A percentile compares a stretch with the other conserved stretches of the same genome.
Evolutionary conservation across 2,329 filamentous ascomycete species (phyloP).

Genomic region (Colletotrichum sp.): DNA sequence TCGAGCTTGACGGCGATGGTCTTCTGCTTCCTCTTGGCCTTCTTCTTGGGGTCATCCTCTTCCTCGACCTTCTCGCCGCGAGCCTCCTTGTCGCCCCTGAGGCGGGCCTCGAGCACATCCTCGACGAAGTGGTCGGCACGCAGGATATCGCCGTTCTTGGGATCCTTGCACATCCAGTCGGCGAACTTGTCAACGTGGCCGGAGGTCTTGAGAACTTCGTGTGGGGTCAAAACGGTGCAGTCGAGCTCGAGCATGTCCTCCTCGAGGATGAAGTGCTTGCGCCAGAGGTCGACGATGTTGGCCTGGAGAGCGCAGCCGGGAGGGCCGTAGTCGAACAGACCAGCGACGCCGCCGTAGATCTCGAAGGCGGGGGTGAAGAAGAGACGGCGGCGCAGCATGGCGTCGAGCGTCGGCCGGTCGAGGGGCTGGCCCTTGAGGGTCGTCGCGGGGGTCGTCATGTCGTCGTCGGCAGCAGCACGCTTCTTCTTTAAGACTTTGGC

Average conservation of each 20-base stretch:
- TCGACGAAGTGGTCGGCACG: constrained; percentile 96
- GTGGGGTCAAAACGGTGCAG: constrained; percentile 91
- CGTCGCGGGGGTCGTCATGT: constrained; percentile 63
- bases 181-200: constrained; percentile 98
- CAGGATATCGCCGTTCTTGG: constrained; percentile 96
- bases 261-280: constrained; percentile 91
- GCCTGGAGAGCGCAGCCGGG: constrained; percentile 86
- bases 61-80: constrained; percentile 82
- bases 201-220: constrained; percentile 92
- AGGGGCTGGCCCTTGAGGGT: constrained; percentile 91
- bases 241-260: constrained; percentile 97
- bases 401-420: constrained; percentile 82
- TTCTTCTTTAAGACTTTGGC: not conserved
- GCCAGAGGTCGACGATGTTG: constrained; percentile 88
- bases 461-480: constrained; percentile 4
- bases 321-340: constrained; percentile 93
- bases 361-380: constrained; percentile 98
- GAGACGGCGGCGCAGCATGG: constrained; percentile 83
- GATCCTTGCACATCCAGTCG: constrained; percentile 99
- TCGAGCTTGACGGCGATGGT: constrained; percentile 83
- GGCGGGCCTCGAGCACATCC: constrained; percentile 83
- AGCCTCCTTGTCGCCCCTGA: constrained; percentile 92
- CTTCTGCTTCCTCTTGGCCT: constrained; percentile 85
- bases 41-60: constrained; percentile 75
- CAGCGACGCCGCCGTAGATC: constrained; percentile 88